A percentile compares a stretch with the other conserved stretches of the same genome.
Evolutionary conservation across 2,329 filamentous ascomycete species (phyloP).

Genomic region (Colletotrichum siamense): DNA sequence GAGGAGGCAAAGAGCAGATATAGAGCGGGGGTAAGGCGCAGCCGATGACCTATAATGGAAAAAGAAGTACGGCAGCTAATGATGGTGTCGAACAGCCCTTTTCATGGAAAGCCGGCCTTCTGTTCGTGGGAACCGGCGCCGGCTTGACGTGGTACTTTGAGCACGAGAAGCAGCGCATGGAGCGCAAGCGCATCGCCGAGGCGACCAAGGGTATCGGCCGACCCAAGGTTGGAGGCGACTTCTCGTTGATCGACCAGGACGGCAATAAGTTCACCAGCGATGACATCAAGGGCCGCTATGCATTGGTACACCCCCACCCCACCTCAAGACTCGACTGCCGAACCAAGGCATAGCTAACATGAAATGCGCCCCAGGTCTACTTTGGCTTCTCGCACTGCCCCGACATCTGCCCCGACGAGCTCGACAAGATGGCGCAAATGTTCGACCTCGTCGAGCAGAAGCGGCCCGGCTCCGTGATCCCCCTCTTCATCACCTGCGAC

Average conservation of each 20-base stretch:
- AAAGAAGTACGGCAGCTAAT: slow-evolving; percentile 1
- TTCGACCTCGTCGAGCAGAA: slow-evolving; percentile 73
- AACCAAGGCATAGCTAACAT: not conserved
- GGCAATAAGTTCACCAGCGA: slow-evolving; percentile 78
- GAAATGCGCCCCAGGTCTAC: slow-evolving; percentile 70
- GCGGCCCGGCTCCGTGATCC: slow-evolving; percentile 62
- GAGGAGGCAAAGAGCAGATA: slow-evolving; percentile 65
- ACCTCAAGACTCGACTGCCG: not conserved
- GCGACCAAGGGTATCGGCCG: slow-evolving; percentile 91
- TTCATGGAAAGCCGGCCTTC: slow-evolving; percentile 85
- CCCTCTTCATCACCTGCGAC: slow-evolving; percentile 95
- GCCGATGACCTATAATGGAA: too few relatives aligned
- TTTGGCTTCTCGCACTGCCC: slow-evolving; percentile 99
- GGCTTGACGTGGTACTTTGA: slow-evolving; percentile 91
- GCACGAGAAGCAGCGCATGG: slow-evolving; percentile 89
- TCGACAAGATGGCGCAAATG: slow-evolving; percentile 99
- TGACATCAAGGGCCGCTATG: slow-evolving; percentile 87
- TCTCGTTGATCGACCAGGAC: slow-evolving; percentile 82
- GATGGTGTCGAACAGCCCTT: slow-evolving; percentile 69
- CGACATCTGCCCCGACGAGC: slow-evolving; percentile 97
- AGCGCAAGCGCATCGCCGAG: slow-evolving; percentile 86
- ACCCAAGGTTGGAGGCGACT: slow-evolving; percentile 91
- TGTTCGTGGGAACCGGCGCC: slow-evolving; percentile 82
- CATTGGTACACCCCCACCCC: slow-evolving; percentile 61
- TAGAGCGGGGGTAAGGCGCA: slow-evolving; percentile 55